Conservation (phyloP, 1,139 yeast genomes). For the Yamadazyma blattariae region DNA sequence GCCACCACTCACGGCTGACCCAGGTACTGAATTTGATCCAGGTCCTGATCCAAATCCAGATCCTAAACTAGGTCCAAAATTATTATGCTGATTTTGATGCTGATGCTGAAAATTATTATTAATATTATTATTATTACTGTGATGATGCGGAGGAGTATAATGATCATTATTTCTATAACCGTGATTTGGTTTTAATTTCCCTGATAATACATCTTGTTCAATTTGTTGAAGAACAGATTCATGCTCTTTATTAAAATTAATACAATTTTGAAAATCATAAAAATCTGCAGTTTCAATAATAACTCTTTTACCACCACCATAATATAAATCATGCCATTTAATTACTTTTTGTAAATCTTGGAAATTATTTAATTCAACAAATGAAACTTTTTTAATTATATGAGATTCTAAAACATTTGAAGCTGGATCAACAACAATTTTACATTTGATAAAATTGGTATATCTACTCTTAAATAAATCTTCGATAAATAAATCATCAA, state of each 20-base stretch:
- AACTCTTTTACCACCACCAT: conserved; percentile 39
- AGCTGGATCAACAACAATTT: conserved; percentile 42
- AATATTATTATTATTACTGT: too few relatives aligned
- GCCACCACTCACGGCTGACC: too few relatives aligned
- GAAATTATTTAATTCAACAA: conserved; percentile 51
- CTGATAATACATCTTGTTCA: conserved; percentile 28
- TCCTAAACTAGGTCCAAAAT: background rate
- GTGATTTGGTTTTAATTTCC: conserved; percentile 15
- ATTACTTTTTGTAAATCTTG: conserved; percentile 46
- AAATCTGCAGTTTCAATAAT: conserved; percentile 47
- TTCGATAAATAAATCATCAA: conserved; percentile 36
- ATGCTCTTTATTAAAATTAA: conserved; percentile 38
- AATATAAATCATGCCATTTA: conserved; percentile 46
- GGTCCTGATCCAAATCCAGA: too few relatives aligned
- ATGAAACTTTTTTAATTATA: conserved; percentile 52
- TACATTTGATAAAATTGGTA: conserved; percentile 38
- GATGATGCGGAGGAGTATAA: conserved; percentile 5
- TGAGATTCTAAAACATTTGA: conserved; percentile 40
- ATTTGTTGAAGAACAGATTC: conserved; percentile 27
- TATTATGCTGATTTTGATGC: too few relatives aligned
- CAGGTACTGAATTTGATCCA: background rate
- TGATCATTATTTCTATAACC: background rate
- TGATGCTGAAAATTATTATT: too few relatives aligned
- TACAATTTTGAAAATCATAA: conserved; percentile 45
- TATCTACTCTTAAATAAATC: conserved; percentile 44